Base-by-base conservation (phyloP, 164 flowering plant species). In the Stephania japonica region DNA sequence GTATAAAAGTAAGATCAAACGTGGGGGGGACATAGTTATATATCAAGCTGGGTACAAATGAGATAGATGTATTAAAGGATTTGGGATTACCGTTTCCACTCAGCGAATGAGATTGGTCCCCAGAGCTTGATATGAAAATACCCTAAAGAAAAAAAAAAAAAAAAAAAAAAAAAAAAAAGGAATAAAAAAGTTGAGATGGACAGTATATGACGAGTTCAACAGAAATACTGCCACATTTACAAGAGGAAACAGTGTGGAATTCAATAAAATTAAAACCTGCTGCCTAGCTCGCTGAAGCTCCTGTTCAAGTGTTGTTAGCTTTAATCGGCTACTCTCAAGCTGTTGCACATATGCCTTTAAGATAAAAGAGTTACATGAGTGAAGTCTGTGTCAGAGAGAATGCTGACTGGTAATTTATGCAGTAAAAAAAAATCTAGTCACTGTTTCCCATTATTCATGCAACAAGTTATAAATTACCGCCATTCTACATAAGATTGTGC, bases 261-360 rank as follows among this genome's bases (percentile, higher is more conserved):
- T 19, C 38, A 63, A 73, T 10, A 69, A 41, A 53, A 73, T 7
- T 42, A 59, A 32, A 70, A 92, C 98, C 94, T 93, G 95, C 75
- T 91, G 93, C 32, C 98, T 89, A 12, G 98, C 92, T 76, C 90
- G 82, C 72, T 93, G 97, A 50, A 93, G 88, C 81, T 93, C 98
- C 82, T 93, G 98, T 84, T 93, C 97, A 12, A 93, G 91, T 75
- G 90, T 91, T 19, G 90, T 86, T 63, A 93, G 82, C 81, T 93
- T 93, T 81, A 93, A 72, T 42, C 98, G 84, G 75, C 98, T 93
- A 76, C 84, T 93, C 81, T 93, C 98, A 41, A 93, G 84, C 78
- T 93, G 95, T 77, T 93, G 98, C n/a, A 93, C 97, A 86, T 93
- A 93, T 41, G 98, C 97, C 98, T 93, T 67, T 24, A 49, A 67